Evolutionary conservation across 2,329 filamentous ascomycete species (phyloP), one percentile per base, ranked within the genome.

Genomic region (Aspergillus pseudoviridinutans): DNA sequence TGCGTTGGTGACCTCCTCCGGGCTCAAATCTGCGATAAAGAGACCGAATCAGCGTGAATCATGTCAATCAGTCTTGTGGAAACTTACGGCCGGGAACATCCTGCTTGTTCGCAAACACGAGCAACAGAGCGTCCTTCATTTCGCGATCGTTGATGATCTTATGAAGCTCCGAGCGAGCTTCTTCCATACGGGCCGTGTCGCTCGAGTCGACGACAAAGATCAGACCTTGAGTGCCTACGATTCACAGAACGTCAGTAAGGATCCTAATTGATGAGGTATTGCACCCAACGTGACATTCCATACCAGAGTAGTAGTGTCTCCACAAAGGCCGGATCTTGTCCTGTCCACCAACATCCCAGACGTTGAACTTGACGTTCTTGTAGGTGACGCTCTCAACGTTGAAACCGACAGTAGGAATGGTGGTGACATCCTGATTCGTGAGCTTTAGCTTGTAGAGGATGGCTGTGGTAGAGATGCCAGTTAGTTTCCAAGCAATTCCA

Each of bases 401-500:
- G 85, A 97, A 97, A 68, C 93, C 94, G 69, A 99, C 94, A 35
- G 94, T 99, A 50, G 94, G 94, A 73, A 97, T 97, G 53, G 94
- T 97, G 61, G 94, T 97, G 70, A 97, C 92, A 74, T 96, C 92
- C 82, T 97, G 92, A 78, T 93, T 92, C 59, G 70, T 73, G 60
- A 97, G 87, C 85, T 97, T 97, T 73, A 99, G 85, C 84, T 97
- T 97, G 85, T 97, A 99, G 61, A 99, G 87, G 72, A 97, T 97
- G 56, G 94, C 79, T 82, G 51, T 25, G 51, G 60, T 32, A 58
- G 58, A 51, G n/a, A 10, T n/a, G 27, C n/a, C 3, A 0, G 38
- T 60, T 56, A 62, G 53, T 35, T 50, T 47, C 55, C 49, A 61
- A 28, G 32, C 20, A 49, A 51, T 4, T 47, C 12, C 57, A 29